phyloP scores from a whole-genome alignment of 179 eudicot species.

The Gypsophila paniculata region DNA sequence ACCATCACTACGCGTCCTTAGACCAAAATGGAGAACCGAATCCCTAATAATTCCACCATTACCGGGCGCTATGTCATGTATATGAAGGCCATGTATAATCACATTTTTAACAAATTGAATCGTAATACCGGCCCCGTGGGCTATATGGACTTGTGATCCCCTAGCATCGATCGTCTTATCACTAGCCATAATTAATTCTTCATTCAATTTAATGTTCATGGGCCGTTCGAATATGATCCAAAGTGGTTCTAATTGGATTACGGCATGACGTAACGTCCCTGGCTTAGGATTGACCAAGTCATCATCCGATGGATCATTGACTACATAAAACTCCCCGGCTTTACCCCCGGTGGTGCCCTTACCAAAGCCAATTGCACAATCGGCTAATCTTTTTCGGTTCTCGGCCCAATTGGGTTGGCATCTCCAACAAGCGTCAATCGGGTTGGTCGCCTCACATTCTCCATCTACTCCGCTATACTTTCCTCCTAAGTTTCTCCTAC shows the following conservation, averaged over 20 bases:
- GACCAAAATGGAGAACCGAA: slow-evolving; percentile 34
- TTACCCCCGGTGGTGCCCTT: slow-evolving; percentile 43
- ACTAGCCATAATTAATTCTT: slow-evolving; percentile 42
- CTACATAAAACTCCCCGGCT: slow-evolving; percentile 33
- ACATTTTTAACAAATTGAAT: slow-evolving; percentile 41
- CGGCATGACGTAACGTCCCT: slow-evolving; percentile 51
- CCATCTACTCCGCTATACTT: slow-evolving; percentile 20
- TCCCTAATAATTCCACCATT: slow-evolving; percentile 41
- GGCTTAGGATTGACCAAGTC: slow-evolving; percentile 46
- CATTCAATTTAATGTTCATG: slow-evolving; percentile 38
- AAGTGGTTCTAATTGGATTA: slow-evolving; percentile 38
- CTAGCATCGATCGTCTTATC: slow-evolving; percentile 54
- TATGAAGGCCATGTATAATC: slow-evolving; percentile 37
- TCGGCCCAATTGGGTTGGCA: slow-evolving; percentile 39
- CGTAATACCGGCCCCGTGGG: slow-evolving; percentile 41
- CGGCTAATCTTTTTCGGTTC: slow-evolving; percentile 40
- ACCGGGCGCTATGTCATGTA: slow-evolving; percentile 29
- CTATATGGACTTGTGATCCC: slow-evolving; percentile 35
- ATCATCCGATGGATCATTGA: slow-evolving; percentile 34
- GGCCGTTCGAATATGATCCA: slow-evolving; percentile 45
- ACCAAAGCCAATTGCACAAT: slow-evolving; percentile 45
- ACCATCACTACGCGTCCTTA: slow-evolving; percentile 47
- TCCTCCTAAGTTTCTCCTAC: slow-evolving; percentile 28
- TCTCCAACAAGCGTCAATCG: slow-evolving; percentile 49
- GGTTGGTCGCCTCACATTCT: slow-evolving; percentile 35